These are phyloP conservation scores for Graphilbum sp. DNA, from an alignment of 2,329 filamentous ascomycete species.

Conservation along the genomic window DNA sequence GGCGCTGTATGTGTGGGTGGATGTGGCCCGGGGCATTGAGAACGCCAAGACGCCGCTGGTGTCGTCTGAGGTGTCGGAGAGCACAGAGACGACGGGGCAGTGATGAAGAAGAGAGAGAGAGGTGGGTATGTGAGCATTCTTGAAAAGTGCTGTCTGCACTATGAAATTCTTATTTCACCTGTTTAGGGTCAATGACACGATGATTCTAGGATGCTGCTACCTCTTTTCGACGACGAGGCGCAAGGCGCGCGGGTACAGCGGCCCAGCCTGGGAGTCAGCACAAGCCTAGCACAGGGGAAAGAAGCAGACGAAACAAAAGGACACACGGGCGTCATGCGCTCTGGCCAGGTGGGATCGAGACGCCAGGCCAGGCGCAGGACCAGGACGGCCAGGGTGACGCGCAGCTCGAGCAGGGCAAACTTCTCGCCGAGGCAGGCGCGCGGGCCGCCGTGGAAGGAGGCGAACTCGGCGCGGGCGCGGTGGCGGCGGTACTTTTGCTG, in stretches of 20 bases:
- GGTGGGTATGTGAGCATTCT: too few species aligned
- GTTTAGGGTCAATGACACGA: too few species aligned
- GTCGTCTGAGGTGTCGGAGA: not conserved
- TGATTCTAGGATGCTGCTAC: too few species aligned
- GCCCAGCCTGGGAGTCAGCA: not conserved
- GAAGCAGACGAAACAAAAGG: not conserved
- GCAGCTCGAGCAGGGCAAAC: not conserved
- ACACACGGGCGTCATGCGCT: not conserved
- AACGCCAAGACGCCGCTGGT: not conserved
- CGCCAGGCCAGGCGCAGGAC: not conserved
- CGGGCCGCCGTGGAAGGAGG: not conserved
- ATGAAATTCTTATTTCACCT: too few species aligned
- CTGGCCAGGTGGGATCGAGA: not conserved
- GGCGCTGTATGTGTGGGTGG: slow-evolving; percentile 1
- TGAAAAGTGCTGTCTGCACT: too few species aligned
- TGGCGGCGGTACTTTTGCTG: not conserved
- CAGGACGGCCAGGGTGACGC: not conserved
- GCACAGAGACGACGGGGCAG: too few species aligned
- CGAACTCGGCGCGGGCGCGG: not conserved
- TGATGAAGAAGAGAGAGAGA: too few species aligned
- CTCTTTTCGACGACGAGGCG: not conserved
- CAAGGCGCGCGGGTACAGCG: not conserved
- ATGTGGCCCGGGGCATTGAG: not conserved
- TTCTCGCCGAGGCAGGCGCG: not conserved
- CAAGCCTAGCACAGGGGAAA: not conserved